Evolutionary conservation across 495 filamentous ascomycete genomes (phyloP), one percentile per base, ranked within the genome.

Genomic region (Xylaria curta): DNA sequence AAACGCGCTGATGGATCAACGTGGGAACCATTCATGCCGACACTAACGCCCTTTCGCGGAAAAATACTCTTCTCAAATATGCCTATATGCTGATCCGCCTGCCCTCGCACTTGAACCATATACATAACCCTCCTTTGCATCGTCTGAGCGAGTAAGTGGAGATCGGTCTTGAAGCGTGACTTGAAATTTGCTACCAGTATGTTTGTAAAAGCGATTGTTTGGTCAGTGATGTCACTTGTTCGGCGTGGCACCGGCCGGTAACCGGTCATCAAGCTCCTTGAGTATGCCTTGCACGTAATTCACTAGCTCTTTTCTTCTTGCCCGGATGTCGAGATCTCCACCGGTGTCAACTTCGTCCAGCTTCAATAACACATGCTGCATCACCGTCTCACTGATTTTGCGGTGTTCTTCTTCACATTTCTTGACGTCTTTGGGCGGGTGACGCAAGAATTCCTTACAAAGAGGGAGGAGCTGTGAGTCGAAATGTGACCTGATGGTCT

Each of bases 311-410:
- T 91, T 92, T 75, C 95, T 86, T 75, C 85, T 87, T 56, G 82
- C 84, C 56, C 95, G 87, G 47, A 89, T 87, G 10, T 87, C 88
- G 24, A 80, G 84, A 74, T 95, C 87, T 7, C 88, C 89, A 24
- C 91, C 88, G 3, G 89, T 91, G 68, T 95, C 93, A 33, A 97
- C 90, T 17, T 86, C 91, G 83, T 98, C 95, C 33, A 95, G 85
- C 81, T 97, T 97, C 75, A 99, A 74, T 69, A 97, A 73, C 8
- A 95, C 87, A 78, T 97, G 93, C 63, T 89, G 86, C 85, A 98
- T 82, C 66, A 97, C 91, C 4, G 89, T 93, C 84, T 98, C 96
- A 36, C 87, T 90, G 44, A 98, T 76, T 78, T 89, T 92, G 80
- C 91, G 90, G 72, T 98, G 90, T 73, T 95, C 92, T 51, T 92